Evolutionary conservation across 352 stramenopile species (phyloP), one percentile per base, ranked within the genome.

Genomic region (Peronosclerospora sorghi): DNA sequence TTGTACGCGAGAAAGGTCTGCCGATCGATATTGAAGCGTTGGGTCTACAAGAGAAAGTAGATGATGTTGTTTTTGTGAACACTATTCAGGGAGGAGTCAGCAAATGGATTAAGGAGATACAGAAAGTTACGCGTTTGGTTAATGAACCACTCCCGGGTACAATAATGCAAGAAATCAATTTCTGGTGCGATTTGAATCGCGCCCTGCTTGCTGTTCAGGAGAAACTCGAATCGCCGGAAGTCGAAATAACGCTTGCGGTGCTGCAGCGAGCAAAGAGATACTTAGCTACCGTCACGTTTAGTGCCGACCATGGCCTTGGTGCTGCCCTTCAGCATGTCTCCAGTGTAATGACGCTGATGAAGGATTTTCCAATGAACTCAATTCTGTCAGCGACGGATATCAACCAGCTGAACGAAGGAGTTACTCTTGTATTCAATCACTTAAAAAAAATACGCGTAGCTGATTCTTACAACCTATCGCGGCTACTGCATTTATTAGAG

Each of bases 71-170:
- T 0, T 94, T 92, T 47, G 49, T 94, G 3, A 94, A 94, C 49
- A 76, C 83, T 8, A 89, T 94, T 15, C 82, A 94, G 48, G 77
- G 66, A 27, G 76, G 80, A 23, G 85, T 96, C n/a, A 95, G 91
- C 62, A 86, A 89, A 40, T 97, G 90, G 90, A 94, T 96, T 50
- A 95, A 94, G 54, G 90, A 97, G 54, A 96, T 97, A 34, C 88
- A 96, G 51, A 96, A 95, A 65, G 84, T 97, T 30, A 96, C 86
- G 9, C 67, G 75, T 8, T 65, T 97, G 2, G 74, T 93, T 19
- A 79, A 78, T 35, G 82, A 94, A 37, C 80, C 82, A n/a, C 50
- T 94, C n/a, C 65, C 78, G 12, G 84, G 84, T 13, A 92, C 77
- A 9, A 70, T 83, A 9, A 87, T 93, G 45, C 87, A 97, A 50